Percentiles rank a stretch among this genome's conserved stretches.
These are phyloP conservation scores for Setomelanomma holmii DNA, from an alignment of 2,329 filamentous ascomycete genomes.

Conservation along the genomic window DNA sequence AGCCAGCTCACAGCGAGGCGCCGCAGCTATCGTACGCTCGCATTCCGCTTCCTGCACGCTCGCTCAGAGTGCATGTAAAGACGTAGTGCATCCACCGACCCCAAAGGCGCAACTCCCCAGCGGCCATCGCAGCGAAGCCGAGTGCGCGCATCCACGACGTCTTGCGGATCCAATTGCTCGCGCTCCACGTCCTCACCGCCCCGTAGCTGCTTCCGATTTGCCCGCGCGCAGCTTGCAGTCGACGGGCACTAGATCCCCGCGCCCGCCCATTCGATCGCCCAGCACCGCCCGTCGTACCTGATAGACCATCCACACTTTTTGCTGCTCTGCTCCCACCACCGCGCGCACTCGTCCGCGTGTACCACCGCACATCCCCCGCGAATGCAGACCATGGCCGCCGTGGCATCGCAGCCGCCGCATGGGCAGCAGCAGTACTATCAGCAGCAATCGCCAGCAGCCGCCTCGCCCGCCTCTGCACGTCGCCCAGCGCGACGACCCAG, in stretches of 20 bases:
- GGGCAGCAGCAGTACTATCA: conserved; percentile 44
- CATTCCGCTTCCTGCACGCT: conserved; percentile 7
- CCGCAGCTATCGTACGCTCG: conserved; percentile 2
- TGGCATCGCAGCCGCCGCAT: conserved; percentile 44
- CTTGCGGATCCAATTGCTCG: conserved; percentile 8
- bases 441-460: conserved; percentile 35
- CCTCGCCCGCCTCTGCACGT: conserved; percentile 47
- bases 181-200: conserved; percentile 11
- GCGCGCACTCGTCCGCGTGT: not conserved
- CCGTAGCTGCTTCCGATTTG: conserved; percentile 7
- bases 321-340: conserved; percentile 1
- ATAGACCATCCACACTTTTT: too few species aligned
- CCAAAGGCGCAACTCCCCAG: too few species aligned
- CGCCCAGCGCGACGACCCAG: conserved; percentile 45
- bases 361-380: conserved; percentile 11
- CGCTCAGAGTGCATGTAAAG: conserved; percentile 6
- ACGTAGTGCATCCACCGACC: conserved; percentile 5
- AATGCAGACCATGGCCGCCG: conserved; percentile 45
- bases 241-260: conserved; percentile 24
- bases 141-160: conserved; percentile 7
- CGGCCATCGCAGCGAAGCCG: conserved; percentile 7
- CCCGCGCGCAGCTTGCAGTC: conserved; percentile 12
- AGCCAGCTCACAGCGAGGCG: not conserved
- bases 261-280: conserved; percentile 25
- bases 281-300: conserved; percentile 16